Conservation (phyloP, 164 flowering plant species). For the Magnolia changhungtana region DNA sequence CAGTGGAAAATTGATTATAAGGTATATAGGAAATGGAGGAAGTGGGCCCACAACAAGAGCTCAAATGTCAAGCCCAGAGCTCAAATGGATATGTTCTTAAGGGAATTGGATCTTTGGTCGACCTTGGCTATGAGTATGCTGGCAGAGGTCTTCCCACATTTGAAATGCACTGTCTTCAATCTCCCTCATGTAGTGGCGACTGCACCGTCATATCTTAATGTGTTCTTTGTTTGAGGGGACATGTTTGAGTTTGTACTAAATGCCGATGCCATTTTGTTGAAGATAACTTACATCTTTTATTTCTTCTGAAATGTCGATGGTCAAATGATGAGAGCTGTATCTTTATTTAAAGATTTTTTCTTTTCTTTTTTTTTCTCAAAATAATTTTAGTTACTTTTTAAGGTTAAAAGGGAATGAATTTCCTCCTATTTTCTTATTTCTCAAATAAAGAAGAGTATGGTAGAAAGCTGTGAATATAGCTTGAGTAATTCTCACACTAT, state of each 20-base stretch:
- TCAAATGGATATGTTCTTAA: background rate
- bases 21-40: no score
- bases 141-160: constrained; percentile 3
- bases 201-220: background rate
- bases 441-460: no score
- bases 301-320: no score
- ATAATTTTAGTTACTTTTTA: no score
- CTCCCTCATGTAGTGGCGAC: constrained; percentile 7
- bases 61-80: background rate
- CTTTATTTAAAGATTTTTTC: no score
- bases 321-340: no score
- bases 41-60: background rate
- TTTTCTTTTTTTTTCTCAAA: no score
- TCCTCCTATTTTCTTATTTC: no score
- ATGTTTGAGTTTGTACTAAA: background rate
- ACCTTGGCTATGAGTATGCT: background rate
- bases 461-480: no score
- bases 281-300: background rate
- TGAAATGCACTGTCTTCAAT: background rate
- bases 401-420: no score
- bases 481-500: no score
- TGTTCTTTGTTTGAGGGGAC: constrained; percentile 1
- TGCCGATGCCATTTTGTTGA: constrained; percentile 1
- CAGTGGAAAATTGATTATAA: no score
- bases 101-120: constrained; percentile 5